A percentile compares a stretch with the other conserved stretches of the same genome.
These are phyloP conservation scores for Zygoascus flipseniorum DNA, from an alignment of 805 yeast species.

Conservation along the genomic window DNA sequence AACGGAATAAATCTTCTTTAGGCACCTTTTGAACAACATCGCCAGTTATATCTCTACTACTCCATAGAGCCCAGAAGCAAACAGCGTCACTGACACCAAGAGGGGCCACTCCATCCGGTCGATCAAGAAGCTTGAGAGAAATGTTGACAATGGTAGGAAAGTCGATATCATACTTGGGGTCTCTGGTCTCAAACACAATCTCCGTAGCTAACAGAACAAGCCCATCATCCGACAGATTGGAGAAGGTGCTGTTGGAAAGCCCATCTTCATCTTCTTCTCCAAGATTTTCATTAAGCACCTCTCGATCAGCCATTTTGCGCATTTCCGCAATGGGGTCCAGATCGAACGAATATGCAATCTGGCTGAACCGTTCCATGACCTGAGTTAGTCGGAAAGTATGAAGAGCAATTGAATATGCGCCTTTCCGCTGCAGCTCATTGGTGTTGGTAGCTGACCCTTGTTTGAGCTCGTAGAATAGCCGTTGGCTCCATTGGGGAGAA, in stretches of 20 bases:
- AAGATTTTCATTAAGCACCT: conserved; percentile 18
- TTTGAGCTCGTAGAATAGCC: conserved; percentile 27
- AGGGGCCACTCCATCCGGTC: conserved; percentile 19
- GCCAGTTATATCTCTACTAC: conserved; percentile 16
- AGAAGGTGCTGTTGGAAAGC: conserved; percentile 9
- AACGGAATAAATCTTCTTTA: conserved; percentile 26
- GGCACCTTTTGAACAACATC: conserved; percentile 25
- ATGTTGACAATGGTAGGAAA: conserved; percentile 16
- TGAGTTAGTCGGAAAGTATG: conserved; percentile 25
- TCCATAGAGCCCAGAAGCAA: conserved; percentile 29
- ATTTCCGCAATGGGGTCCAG: conserved; percentile 36
- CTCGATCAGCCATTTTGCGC: conserved; percentile 33
- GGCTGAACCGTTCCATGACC: conserved; percentile 34
- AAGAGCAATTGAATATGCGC: neutral
- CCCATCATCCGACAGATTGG: conserved; percentile 26
- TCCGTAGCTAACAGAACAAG: conserved; percentile 26
- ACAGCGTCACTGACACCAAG: conserved; percentile 28
- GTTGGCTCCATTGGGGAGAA: conserved; percentile 24
- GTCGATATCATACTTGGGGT: conserved; percentile 7
- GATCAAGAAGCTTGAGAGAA: conserved; percentile 13
- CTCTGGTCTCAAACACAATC: conserved; percentile 21
- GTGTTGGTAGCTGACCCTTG: conserved; percentile 17
- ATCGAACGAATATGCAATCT: conserved; percentile 59
- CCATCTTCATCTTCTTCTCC: conserved; percentile 1
- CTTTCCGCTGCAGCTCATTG: neutral